A percentile compares a stretch with the other conserved stretches of the same genome.
phyloP scores from a whole-genome alignment of 176 grass and related monocot genomes.

The Raddia guianensis region DNA sequence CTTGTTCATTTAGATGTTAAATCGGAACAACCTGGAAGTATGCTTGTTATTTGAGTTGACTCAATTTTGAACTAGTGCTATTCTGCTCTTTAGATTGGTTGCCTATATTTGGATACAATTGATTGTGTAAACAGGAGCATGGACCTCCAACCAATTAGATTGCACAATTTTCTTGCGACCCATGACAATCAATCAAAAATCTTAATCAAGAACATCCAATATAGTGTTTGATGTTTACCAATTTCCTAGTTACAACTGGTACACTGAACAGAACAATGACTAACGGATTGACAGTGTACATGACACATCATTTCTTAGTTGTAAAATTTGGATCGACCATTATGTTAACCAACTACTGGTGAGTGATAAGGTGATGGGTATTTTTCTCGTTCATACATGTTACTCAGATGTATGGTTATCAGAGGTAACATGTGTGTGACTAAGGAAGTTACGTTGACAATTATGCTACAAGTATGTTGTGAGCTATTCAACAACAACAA shows the following conservation, averaged over 20 bases:
- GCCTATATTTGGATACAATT: conserved; percentile 13
- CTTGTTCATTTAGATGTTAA: background rate
- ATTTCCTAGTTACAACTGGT: background rate
- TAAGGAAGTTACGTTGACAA: background rate
- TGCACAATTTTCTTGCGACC: background rate
- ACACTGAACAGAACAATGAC: background rate
- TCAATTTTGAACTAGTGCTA: conserved; percentile 1
- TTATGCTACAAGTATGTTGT: background rate
- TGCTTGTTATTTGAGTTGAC: background rate
- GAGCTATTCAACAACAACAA: background rate
- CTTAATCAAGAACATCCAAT: conserved; percentile 12
- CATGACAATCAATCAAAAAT: background rate
- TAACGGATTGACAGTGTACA: background rate
- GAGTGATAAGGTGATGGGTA: conserved; percentile 21
- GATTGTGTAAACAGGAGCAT: background rate
- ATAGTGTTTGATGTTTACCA: background rate
- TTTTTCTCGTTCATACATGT: conserved; percentile 3
- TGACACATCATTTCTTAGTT: background rate
- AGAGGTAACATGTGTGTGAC: conserved; percentile 1
- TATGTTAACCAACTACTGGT: conserved; percentile 1
- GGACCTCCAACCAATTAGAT: background rate
- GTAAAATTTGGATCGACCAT: background rate
- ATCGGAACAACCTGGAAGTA: background rate
- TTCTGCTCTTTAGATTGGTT: conserved; percentile 17
- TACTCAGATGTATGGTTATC: background rate